Conservation (phyloP, 164 flowering plant genomes). For the Echeveria elegans region DNA sequence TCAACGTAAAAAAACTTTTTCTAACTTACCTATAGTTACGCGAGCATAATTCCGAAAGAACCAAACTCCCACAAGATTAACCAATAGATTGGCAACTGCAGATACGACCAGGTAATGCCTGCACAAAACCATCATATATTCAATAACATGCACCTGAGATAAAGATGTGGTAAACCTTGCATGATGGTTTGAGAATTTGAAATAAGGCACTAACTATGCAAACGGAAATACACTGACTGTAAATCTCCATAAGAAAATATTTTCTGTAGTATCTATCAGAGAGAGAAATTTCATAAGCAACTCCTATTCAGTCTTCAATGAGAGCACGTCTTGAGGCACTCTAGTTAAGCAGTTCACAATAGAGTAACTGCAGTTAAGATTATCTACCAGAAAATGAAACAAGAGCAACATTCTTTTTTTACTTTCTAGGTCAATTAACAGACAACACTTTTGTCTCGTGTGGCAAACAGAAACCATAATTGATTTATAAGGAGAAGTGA, state of each 20-base stretch:
- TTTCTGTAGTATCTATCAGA: too few species aligned
- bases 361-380: background rate
- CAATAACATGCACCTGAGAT: too few species aligned
- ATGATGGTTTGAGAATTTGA: background rate
- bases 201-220: background rate
- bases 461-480: background rate
- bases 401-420: too few species aligned
- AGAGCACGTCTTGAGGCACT: too few species aligned
- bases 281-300: too few species aligned
- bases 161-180: background rate
- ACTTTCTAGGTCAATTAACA: too few species aligned
- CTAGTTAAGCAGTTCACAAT: background rate
- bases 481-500: background rate
- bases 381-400: background rate
- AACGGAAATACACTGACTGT: background rate
- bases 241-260: background rate
- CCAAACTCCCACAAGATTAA: slow-evolving; percentile 97
- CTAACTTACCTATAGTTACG: slow-evolving; percentile 58
- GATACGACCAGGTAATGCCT: slow-evolving; percentile 98
- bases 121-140: slow-evolving; percentile 10
- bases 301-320: background rate
- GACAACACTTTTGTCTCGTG: background rate
- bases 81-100: slow-evolving; percentile 85
- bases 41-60: slow-evolving; percentile 97
- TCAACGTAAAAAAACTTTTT: background rate